Evolutionary conservation across 768 basidiomycete genomes (phyloP).

Genomic region (Calvatia gigantea): DNA sequence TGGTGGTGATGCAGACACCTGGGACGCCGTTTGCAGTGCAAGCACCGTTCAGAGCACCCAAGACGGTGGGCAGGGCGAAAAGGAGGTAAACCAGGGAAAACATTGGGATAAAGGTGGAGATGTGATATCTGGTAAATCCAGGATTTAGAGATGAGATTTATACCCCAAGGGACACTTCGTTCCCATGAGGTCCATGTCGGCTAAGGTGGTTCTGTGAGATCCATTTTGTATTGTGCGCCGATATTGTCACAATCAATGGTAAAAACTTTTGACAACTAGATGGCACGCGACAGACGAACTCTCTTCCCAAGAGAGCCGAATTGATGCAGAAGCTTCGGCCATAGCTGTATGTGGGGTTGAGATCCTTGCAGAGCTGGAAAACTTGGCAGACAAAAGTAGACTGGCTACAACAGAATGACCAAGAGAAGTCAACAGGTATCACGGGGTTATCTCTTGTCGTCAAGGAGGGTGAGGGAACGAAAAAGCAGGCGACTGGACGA

Average conservation of each 20-base stretch:
- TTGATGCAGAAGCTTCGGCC: not conserved
- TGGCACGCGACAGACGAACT: not conserved
- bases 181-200: not conserved
- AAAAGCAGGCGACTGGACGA: not conserved
- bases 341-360: too few species aligned
- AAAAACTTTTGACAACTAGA: not conserved
- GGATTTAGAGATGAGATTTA: not conserved
- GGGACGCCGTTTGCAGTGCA: slow-evolving; percentile 23
- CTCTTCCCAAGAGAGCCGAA: not conserved
- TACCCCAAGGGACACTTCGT: not conserved
- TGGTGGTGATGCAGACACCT: slow-evolving; percentile 23
- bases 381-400: not conserved
- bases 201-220: not conserved
- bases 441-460: not conserved
- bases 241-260: not conserved
- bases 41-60: slow-evolving; percentile 19
- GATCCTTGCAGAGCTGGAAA: not conserved
- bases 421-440: not conserved
- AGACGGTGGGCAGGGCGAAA: slow-evolving; percentile 5
- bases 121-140: not conserved
- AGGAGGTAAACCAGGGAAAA: not conserved
- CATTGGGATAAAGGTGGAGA: not conserved
- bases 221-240: not conserved
- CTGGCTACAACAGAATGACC: not conserved
- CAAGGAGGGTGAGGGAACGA: not conserved